Evolutionary conservation across 2,329 filamentous ascomycete genomes (phyloP).

Genomic region (Pestalotiopsis sp.): DNA sequence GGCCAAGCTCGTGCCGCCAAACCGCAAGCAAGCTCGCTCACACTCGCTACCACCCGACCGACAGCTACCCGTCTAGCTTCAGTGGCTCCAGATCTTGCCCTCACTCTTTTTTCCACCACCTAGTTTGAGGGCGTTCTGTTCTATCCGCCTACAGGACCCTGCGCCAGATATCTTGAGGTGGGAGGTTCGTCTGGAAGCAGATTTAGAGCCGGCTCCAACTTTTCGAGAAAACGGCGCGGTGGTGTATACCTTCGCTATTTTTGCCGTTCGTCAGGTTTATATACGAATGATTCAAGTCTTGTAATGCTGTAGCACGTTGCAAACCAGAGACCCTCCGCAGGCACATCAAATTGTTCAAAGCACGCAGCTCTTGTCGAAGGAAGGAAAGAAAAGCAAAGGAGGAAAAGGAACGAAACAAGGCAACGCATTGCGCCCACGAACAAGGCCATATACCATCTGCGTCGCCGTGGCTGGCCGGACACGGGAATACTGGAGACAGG

Average conservation of each 20-base stretch:
- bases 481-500: background rate
- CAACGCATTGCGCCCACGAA: background rate
- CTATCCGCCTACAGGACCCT: background rate
- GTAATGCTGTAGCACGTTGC: conserved; percentile 26
- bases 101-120: background rate
- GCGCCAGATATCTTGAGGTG: background rate
- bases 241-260: background rate
- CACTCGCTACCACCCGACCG: background rate
- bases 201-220: background rate
- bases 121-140: background rate
- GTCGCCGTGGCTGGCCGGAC: background rate
- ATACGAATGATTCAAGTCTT: conserved; percentile 23
- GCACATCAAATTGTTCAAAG: background rate
- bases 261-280: conserved; percentile 1
- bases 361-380: background rate
- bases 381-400: background rate
- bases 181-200: conserved; percentile 13
- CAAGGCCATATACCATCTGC: background rate
- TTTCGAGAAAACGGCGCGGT: background rate
- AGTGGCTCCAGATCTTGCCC: background rate
- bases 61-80: background rate
- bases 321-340: conserved; percentile 12
- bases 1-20: background rate
- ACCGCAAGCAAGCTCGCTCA: background rate
- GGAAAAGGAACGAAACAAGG: background rate